These are phyloP conservation scores for Monascus purpureus DNA, from an alignment of 495 filamentous ascomycete species.

Conservation along the genomic window DNA sequence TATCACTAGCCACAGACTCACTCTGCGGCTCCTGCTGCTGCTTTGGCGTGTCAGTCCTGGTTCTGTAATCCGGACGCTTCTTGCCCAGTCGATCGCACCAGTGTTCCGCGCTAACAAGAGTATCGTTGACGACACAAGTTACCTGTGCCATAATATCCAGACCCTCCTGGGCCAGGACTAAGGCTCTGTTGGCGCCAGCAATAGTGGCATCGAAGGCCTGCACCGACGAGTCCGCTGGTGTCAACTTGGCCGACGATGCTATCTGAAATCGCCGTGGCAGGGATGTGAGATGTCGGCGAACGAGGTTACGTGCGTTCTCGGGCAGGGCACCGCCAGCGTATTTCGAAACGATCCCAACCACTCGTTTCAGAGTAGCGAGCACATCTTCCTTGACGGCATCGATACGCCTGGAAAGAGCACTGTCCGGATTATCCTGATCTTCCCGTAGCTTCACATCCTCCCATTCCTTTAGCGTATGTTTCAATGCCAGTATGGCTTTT, in stretches of 20 bases:
- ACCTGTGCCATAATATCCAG: slow-evolving; percentile 85
- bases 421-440: slow-evolving; percentile 10
- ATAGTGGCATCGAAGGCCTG: slow-evolving; percentile 25
- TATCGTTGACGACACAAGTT: slow-evolving; percentile 65
- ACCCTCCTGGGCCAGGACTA: slow-evolving; percentile 75
- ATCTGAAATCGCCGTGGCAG: slow-evolving; percentile 64
- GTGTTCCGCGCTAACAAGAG: slow-evolving; percentile 69
- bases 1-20: slow-evolving; percentile 13
- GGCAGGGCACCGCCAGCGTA: slow-evolving; percentile 77
- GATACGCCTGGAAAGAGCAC: slow-evolving; percentile 42
- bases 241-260: slow-evolving; percentile 28
- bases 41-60: slow-evolving; percentile 9
- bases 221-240: slow-evolving; percentile 19
- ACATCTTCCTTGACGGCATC: slow-evolving; percentile 58
- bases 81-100: slow-evolving; percentile 69
- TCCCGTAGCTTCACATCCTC: slow-evolving; percentile 31
- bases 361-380: slow-evolving; percentile 57
- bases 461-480: slow-evolving; percentile 59
- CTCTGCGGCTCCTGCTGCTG: slow-evolving; percentile 11
- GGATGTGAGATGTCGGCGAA: slow-evolving; percentile 63
- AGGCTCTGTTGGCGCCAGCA: slow-evolving; percentile 48
- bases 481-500: slow-evolving; percentile 52
- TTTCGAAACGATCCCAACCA: slow-evolving; percentile 64
- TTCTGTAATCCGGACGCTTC: slow-evolving; percentile 22
- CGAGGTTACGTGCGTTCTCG: slow-evolving; percentile 64